Percentiles rank a stretch among this genome's conserved stretches.
phyloP scores from a whole-genome alignment of 2,329 filamentous ascomycete species.

The Cladosporium austrohemisphaericum region DNA sequence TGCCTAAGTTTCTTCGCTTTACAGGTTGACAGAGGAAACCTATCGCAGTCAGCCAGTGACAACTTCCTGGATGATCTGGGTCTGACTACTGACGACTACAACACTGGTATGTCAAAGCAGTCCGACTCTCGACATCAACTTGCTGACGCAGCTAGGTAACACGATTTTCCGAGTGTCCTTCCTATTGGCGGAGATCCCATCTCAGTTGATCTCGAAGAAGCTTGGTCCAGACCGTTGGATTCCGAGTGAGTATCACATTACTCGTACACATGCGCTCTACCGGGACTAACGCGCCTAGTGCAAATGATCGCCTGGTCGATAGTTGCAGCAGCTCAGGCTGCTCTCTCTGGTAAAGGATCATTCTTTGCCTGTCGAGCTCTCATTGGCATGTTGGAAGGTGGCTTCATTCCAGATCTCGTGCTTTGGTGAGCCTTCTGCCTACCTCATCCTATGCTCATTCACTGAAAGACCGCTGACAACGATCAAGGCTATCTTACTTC shows the following conservation, averaged over 20 bases:
- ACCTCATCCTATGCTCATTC: neutral
- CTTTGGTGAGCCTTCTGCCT: slow-evolving; percentile 26
- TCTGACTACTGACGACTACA: slow-evolving; percentile 46
- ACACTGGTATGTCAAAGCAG: slow-evolving; percentile 31
- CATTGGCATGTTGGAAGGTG: slow-evolving; percentile 25
- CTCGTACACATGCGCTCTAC: too few species aligned
- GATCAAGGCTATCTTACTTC: slow-evolving; percentile 37
- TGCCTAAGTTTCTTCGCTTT: slow-evolving; percentile 22
- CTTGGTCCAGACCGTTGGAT: slow-evolving; percentile 47
- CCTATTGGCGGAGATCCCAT: slow-evolving; percentile 46
- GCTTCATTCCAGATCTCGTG: slow-evolving; percentile 34
- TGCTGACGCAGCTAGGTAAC: slow-evolving; percentile 17
- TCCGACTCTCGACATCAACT: neutral
- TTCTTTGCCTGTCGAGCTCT: slow-evolving; percentile 24
- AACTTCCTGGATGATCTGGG: slow-evolving; percentile 36
- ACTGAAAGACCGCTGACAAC: too few species aligned
- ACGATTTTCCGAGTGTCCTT: slow-evolving; percentile 46
- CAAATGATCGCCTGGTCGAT: slow-evolving; percentile 36
- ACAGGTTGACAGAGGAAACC: slow-evolving; percentile 8
- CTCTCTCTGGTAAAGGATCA: slow-evolving; percentile 30
- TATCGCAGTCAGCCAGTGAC: slow-evolving; percentile 14
- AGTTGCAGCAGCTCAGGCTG: slow-evolving; percentile 36
- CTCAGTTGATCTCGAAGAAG: slow-evolving; percentile 50
- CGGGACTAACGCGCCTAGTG: neutral
- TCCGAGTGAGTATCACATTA: slow-evolving; percentile 26